These are phyloP conservation scores for Leccinum ponderosum DNA, from an alignment of 1,284 basidiomycete genomes.

Conservation along the genomic window DNA sequence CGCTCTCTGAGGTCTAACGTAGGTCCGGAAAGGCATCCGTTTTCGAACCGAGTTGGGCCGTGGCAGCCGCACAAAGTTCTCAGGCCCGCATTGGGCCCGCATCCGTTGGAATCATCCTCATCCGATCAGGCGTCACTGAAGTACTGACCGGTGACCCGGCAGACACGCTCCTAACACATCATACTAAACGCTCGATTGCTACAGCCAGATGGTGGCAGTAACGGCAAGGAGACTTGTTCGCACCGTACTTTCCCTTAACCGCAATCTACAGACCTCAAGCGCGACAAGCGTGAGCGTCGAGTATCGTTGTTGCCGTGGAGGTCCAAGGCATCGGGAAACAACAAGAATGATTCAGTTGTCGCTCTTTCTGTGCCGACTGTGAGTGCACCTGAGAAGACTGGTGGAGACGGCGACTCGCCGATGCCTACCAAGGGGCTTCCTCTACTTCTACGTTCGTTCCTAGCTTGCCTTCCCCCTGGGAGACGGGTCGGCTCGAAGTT, in stretches of 20 bases:
- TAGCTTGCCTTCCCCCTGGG: neutral
- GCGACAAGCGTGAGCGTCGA: slow-evolving; percentile 13
- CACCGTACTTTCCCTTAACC: no score
- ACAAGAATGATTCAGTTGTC: neutral
- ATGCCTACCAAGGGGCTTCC: neutral
- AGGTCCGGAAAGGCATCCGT: no score
- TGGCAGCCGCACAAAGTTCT: neutral
- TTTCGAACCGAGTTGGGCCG: neutral
- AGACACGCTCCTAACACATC: neutral
- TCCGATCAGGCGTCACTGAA: no score
- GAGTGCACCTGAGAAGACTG: neutral
- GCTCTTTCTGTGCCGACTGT: neutral
- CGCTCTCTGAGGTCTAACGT: no score
- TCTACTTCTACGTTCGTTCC: neutral
- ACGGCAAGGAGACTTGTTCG: no score
- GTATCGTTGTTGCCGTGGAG: slow-evolving; percentile 26
- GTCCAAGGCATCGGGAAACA: slow-evolving; percentile 11
- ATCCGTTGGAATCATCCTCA: no score
- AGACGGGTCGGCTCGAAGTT: neutral
- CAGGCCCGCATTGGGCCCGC: neutral
- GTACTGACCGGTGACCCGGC: no score
- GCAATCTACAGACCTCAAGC: no score
- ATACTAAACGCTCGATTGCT: no score
- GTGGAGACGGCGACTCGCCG: neutral
- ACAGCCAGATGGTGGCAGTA: no score